Conservation (phyloP, 768 basidiomycete genomes). For the Dictyophora rubrovolvata region DNA sequence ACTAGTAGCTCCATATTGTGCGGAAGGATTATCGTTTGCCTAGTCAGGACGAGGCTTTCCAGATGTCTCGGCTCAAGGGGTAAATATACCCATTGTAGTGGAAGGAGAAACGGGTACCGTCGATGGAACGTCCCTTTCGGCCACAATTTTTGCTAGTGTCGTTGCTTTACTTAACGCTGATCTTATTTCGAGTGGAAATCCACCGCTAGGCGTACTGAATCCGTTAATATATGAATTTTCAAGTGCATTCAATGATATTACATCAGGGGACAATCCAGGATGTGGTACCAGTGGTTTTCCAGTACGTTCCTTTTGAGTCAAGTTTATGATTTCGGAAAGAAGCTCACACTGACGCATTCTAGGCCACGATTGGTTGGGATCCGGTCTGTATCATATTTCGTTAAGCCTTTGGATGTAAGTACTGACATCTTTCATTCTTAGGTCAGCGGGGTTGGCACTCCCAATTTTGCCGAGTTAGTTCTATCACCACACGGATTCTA, state of each 20-base stretch:
- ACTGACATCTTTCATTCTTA: too few species aligned
- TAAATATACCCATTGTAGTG: slow-evolving; percentile 8
- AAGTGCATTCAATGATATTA: slow-evolving; percentile 19
- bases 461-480: too few species aligned
- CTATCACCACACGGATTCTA: too few species aligned
- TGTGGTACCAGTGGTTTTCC: slow-evolving; percentile 19
- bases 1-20: neutral
- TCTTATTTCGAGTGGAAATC: slow-evolving; percentile 19
- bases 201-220: slow-evolving; percentile 26
- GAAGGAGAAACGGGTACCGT: neutral
- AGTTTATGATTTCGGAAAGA: neutral
- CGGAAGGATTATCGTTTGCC: neutral
- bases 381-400: too few species aligned
- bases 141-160: slow-evolving; percentile 24
- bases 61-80: slow-evolving; percentile 15
- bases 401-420: too few species aligned
- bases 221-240: slow-evolving; percentile 23
- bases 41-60: slow-evolving; percentile 15
- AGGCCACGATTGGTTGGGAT: slow-evolving; percentile 17
- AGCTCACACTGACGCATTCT: too few species aligned
- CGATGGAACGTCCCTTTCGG: slow-evolving; percentile 23
- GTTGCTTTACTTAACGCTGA: slow-evolving; percentile 26
- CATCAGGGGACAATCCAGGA: slow-evolving; percentile 19
- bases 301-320: slow-evolving; percentile 1
- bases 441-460: too few species aligned